Percentiles rank a stretch among this genome's conserved stretches.
These are phyloP conservation scores for Dendrobium chrysotoxum DNA, from an alignment of 106 monocot genomes.

Conservation along the genomic window DNA sequence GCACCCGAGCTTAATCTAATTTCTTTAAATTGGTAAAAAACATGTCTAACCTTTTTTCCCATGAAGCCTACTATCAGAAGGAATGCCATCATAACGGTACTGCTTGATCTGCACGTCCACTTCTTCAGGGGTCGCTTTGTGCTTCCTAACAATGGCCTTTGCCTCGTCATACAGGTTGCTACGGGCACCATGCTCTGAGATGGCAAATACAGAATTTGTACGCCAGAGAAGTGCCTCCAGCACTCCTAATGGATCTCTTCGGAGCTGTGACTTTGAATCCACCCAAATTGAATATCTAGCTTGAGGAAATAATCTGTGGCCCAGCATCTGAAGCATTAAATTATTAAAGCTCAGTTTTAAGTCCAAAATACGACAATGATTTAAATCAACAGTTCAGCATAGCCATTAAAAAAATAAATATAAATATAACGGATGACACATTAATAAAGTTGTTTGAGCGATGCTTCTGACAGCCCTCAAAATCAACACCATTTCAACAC, in stretches of 20 bases:
- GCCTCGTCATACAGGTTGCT: constrained; percentile 78
- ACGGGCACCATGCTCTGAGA: constrained; percentile 93
- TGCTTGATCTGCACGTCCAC: constrained; percentile 67
- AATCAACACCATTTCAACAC: too few species aligned
- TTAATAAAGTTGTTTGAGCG: too few species aligned
- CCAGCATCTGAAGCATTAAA: constrained; percentile 52
- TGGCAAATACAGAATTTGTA: constrained; percentile 64
- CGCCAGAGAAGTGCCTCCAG: constrained; percentile 93
- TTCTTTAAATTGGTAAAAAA: neutral
- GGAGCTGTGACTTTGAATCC: constrained; percentile 89
- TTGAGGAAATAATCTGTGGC: constrained; percentile 87
- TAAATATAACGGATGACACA: too few species aligned
- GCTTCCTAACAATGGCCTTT: constrained; percentile 71
- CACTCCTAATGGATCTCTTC: constrained; percentile 86
- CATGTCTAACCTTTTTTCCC: constrained; percentile 77
- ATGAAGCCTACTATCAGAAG: constrained; percentile 52
- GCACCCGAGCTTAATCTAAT: neutral
- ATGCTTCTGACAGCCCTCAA: too few species aligned
- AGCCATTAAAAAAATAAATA: too few species aligned
- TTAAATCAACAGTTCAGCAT: neutral
- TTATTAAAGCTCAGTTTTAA: neutral
- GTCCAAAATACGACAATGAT: neutral
- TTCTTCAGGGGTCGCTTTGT: constrained; percentile 92
- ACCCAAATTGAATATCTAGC: constrained; percentile 95
- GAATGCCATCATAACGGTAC: constrained; percentile 64